Conservation (phyloP, 495 filamentous ascomycete species). For the Aspergillus nidulans region DNA sequence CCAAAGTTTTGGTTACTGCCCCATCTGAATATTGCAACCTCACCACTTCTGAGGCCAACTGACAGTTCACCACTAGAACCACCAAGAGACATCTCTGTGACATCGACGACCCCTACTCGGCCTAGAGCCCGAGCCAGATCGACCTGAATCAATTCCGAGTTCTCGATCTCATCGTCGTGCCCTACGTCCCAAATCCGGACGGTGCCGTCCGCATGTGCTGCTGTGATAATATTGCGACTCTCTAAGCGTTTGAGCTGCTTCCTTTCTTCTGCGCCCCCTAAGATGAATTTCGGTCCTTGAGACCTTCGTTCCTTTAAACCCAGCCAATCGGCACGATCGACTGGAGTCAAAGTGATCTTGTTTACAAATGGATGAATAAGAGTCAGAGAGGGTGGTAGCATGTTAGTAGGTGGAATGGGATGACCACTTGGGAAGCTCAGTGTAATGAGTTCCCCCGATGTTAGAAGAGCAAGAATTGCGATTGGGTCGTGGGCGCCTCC, state of each 20-base stretch:
- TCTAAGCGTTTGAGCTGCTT: slow-evolving; percentile 71
- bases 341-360: slow-evolving; percentile 56
- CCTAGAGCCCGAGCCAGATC: slow-evolving; percentile 82
- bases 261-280: slow-evolving; percentile 67
- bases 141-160: slow-evolving; percentile 72
- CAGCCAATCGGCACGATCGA: slow-evolving; percentile 79
- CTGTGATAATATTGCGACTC: slow-evolving; percentile 72
- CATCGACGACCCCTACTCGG: slow-evolving; percentile 68
- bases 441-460: slow-evolving; percentile 82
- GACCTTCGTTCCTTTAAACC: slow-evolving; percentile 75
- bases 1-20: slow-evolving; percentile 64
- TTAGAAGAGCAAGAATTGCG: slow-evolving; percentile 70
- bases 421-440: slow-evolving; percentile 88
- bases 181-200: slow-evolving; percentile 88
- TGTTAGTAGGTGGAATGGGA: slow-evolving; percentile 84
- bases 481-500: slow-evolving; percentile 86
- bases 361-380: slow-evolving; percentile 87
- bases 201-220: slow-evolving; percentile 82
- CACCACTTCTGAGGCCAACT: slow-evolving; percentile 73
- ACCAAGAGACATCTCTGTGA: slow-evolving; percentile 70
- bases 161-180: slow-evolving; percentile 88
- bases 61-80: slow-evolving; percentile 78
- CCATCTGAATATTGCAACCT: slow-evolving; percentile 87
- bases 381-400: slow-evolving; percentile 76
- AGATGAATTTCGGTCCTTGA: slow-evolving; percentile 67